Percentiles rank a stretch among this genome's conserved stretches.
phyloP scores from a whole-genome alignment of 2,329 filamentous ascomycete genomes.

The Biscogniauxia sp. region DNA sequence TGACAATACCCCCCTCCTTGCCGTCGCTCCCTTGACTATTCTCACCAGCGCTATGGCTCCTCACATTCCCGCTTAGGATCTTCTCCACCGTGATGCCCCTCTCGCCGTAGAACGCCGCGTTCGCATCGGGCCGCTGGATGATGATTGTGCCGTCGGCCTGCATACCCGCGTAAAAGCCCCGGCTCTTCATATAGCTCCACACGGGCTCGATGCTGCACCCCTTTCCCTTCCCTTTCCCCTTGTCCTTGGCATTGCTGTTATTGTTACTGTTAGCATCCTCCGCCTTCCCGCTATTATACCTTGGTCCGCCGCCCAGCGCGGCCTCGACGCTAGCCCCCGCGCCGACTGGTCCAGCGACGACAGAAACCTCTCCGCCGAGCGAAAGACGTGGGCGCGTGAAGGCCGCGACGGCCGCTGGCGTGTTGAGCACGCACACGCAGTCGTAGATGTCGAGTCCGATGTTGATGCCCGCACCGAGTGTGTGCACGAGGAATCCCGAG shows the following conservation, averaged over 20 bases:
- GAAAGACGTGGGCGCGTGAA: slow-evolving; percentile 75
- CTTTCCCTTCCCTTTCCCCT: slow-evolving; percentile 12
- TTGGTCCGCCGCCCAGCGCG: slow-evolving; percentile 40
- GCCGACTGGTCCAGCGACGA: slow-evolving; percentile 67
- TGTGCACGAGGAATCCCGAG: slow-evolving; percentile 78
- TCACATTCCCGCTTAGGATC: slow-evolving; percentile 46
- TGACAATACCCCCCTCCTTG: slow-evolving; percentile 33
- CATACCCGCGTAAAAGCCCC: slow-evolving; percentile 83
- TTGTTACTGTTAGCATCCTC: not conserved
- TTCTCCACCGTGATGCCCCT: slow-evolving; percentile 42
- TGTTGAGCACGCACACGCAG: slow-evolving; percentile 85
- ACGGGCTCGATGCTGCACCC: slow-evolving; percentile 51
- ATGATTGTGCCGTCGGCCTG: slow-evolving; percentile 85
- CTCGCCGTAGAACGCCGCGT: slow-evolving; percentile 81
- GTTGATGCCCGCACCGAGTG: slow-evolving; percentile 75
- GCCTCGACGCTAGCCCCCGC: slow-evolving; percentile 72
- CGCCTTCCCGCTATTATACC: not conserved
- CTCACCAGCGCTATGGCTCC: slow-evolving; percentile 27
- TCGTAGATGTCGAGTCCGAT: slow-evolving; percentile 86
- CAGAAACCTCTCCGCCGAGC: slow-evolving; percentile 74
- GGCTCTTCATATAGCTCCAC: slow-evolving; percentile 85
- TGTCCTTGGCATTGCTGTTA: not conserved
- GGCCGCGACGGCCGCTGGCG: slow-evolving; percentile 68
- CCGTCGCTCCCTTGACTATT: slow-evolving; percentile 25
- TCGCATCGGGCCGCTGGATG: slow-evolving; percentile 83